These are phyloP conservation scores for Phytophthora syringae DNA, from an alignment of 352 stramenopile genomes.

Conservation along the genomic window DNA sequence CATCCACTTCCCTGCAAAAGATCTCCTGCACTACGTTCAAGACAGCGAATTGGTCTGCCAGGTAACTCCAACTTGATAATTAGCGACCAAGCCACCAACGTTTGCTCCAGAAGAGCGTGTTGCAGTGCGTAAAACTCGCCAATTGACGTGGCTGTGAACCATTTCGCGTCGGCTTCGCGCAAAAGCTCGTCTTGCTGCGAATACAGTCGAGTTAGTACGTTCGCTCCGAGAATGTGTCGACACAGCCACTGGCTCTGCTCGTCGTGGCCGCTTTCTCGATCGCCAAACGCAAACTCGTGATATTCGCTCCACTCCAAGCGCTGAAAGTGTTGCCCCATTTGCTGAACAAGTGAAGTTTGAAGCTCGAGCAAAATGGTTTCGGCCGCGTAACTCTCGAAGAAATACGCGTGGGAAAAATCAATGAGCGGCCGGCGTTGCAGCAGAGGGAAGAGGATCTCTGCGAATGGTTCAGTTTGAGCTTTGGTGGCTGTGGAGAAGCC, in stretches of 20 bases:
- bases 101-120: slow-evolving; percentile 51
- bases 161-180: slow-evolving; percentile 40
- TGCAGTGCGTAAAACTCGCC: slow-evolving; percentile 45
- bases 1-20: slow-evolving; percentile 39
- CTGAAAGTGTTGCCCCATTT: slow-evolving; percentile 41
- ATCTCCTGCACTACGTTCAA: slow-evolving; percentile 37
- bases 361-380: slow-evolving; percentile 61
- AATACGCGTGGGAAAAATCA: slow-evolving; percentile 62
- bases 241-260: slow-evolving; percentile 26
- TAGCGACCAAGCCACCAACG: slow-evolving; percentile 53
- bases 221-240: slow-evolving; percentile 27
- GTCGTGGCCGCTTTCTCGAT: neutral
- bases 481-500: neutral
- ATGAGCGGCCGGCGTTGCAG: slow-evolving; percentile 45
- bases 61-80: slow-evolving; percentile 48
- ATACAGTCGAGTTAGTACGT: slow-evolving; percentile 23
- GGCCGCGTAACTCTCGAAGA: slow-evolving; percentile 60
- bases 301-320: slow-evolving; percentile 15
- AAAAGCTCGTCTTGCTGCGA: slow-evolving; percentile 26
- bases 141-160: slow-evolving; percentile 38
- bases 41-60: slow-evolving; percentile 22
- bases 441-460: slow-evolving; percentile 22
- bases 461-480: slow-evolving; percentile 6
- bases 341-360: slow-evolving; percentile 41
- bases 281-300: slow-evolving; percentile 12